phyloP scores from a whole-genome alignment of 768 basidiomycete genomes.

The Infundibulicybe gibba region DNA sequence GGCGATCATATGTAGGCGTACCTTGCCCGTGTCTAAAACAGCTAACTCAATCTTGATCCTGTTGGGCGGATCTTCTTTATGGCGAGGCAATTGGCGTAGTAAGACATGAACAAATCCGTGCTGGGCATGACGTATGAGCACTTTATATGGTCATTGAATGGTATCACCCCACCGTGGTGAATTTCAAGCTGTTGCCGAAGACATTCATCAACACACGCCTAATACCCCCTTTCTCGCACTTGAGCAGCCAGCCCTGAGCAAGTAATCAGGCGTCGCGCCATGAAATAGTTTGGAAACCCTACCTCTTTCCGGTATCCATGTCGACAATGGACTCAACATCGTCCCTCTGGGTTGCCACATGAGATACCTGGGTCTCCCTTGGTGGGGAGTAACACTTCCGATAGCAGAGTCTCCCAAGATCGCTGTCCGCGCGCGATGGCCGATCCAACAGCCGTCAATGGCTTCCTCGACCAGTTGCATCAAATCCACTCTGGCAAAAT shows the following conservation, averaged over 20 bases:
- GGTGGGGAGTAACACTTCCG: constrained; percentile 93
- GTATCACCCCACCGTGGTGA: constrained; percentile 61
- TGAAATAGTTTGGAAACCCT: constrained; percentile 15
- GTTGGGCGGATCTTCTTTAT: constrained; percentile 47
- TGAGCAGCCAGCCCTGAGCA: constrained; percentile 76
- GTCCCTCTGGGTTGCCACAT: constrained; percentile 35
- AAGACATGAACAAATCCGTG: constrained; percentile 86
- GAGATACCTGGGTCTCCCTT: constrained; percentile 43
- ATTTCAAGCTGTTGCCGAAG: constrained; percentile 92
- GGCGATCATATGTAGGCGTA: constrained; percentile 17
- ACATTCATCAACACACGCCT: constrained; percentile 92
- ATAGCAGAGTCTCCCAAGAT: constrained; percentile 72
- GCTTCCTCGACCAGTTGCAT: constrained; percentile 86
- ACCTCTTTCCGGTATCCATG: constrained; percentile 72
- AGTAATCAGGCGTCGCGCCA: not conserved
- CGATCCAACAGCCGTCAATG: constrained; percentile 93
- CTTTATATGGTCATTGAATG: not conserved
- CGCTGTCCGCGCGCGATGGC: constrained; percentile 77
- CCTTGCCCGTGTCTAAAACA: constrained; percentile 90
- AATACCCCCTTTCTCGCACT: constrained; percentile 90
- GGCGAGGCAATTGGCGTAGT: constrained; percentile 67
- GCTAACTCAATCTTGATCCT: constrained; percentile 77
- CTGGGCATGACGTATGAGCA: constrained; percentile 27
- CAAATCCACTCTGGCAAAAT: constrained; percentile 53
- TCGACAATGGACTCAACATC: constrained; percentile 89